A percentile compares a stretch with the other conserved stretches of the same genome.
These are phyloP conservation scores for Artemisia argyi DNA, from an alignment of 129 eudicot genomes.

Conservation along the genomic window DNA sequence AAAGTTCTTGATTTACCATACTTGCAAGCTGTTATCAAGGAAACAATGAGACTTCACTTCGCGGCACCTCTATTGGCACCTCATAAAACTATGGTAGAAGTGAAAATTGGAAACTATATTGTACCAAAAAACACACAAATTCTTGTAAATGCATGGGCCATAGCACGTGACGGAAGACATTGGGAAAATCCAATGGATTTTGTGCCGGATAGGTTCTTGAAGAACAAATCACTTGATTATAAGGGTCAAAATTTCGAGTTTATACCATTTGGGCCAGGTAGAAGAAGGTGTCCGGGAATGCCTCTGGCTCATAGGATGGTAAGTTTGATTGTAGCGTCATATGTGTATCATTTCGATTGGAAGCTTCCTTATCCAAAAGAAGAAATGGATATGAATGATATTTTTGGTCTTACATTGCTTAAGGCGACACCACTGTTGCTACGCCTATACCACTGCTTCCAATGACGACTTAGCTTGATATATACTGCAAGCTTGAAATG, in stretches of 20 bases:
- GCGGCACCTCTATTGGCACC: neutral
- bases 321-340: neutral
- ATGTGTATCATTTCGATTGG: neutral
- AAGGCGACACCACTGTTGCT: slow-evolving; percentile 5
- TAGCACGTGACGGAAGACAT: neutral
- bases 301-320: neutral
- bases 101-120: neutral
- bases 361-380: neutral
- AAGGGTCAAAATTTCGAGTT: neutral
- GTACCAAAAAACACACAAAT: neutral
- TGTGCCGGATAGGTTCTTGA: neutral
- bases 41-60: neutral
- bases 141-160: neutral
- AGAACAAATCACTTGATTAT: neutral
- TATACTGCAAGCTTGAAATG: too few relatives aligned
- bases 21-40: too few relatives aligned
- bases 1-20: neutral
- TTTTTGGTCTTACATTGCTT: neutral
- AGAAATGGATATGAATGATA: neutral
- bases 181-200: neutral
- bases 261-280: neutral
- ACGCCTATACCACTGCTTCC: neutral
- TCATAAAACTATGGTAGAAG: neutral
- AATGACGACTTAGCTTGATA: too few relatives aligned
- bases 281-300: slow-evolving; percentile 5